Conservation (phyloP, 345 rosid species). For the Lepidium aucheri region DNA sequence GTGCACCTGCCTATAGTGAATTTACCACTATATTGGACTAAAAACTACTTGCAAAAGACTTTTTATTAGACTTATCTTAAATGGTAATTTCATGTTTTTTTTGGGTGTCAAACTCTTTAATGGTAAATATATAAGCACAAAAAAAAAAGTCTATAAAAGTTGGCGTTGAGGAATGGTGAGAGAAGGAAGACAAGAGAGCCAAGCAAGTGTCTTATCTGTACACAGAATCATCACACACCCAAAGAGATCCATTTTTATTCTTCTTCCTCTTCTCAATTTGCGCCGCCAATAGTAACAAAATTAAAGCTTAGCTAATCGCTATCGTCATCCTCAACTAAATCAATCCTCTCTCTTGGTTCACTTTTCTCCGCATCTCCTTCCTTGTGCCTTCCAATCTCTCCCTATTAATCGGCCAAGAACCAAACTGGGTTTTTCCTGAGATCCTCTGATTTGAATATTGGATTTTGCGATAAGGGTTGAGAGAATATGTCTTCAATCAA, state of each 20-base stretch:
- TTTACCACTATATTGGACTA: no score
- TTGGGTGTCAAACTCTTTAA: no score
- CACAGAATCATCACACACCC: not conserved
- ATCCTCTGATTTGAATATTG: not conserved
- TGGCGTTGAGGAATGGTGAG: not conserved
- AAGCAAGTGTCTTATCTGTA: constrained; percentile 20
- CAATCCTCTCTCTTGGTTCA: not conserved
- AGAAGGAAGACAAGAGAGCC: constrained; percentile 2
- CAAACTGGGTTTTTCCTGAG: not conserved
- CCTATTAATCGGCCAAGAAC: not conserved
- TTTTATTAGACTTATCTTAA: no score
- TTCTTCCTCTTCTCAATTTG: not conserved
- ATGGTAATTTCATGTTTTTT: no score
- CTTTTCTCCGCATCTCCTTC: constrained; percentile 21
- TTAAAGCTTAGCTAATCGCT: not conserved
- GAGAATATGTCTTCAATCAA: constrained; percentile 36
- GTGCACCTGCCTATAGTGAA: no score
- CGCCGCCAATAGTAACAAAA: constrained; percentile 22
- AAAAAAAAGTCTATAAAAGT: constrained; percentile 11
- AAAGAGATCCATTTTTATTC: not conserved
- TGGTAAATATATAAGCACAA: not conserved
- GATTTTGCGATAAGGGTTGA: constrained; percentile 4
- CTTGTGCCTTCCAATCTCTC: not conserved
- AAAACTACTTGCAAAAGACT: no score
- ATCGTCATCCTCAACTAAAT: constrained; percentile 16